Evolutionary conservation across 75 land plant species (phyloP).

Genomic region (Larix kaempferi): DNA sequence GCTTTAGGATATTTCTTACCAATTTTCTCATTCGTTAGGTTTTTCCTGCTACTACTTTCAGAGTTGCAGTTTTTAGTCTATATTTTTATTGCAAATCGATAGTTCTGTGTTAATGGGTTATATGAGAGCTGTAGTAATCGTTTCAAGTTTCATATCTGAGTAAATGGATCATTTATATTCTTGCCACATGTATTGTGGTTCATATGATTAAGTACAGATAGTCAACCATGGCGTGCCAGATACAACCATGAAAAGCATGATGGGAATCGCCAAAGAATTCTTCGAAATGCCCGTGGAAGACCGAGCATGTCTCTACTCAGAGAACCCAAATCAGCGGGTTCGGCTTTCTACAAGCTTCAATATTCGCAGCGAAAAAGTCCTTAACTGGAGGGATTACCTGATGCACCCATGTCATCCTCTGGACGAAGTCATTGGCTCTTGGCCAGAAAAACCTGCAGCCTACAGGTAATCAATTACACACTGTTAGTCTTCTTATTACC

Average conservation of each 20-base stretch:
- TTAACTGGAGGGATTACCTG: slow-evolving; percentile 7
- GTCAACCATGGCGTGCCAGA: slow-evolving; percentile 20
- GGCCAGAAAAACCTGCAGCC: slow-evolving; percentile 9
- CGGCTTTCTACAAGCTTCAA: neutral
- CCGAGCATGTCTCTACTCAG: neutral
- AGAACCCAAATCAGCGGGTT: neutral
- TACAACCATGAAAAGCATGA: slow-evolving; percentile 7
- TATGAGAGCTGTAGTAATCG: no score
- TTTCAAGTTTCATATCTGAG: no score
- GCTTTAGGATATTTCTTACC: no score
- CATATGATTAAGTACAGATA: neutral
- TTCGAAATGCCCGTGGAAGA: slow-evolving; percentile 22
- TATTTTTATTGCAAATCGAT: no score
- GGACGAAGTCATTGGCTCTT: neutral
- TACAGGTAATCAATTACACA: neutral
- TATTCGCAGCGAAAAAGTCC: neutral
- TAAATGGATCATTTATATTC: no score
- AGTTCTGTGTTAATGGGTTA: no score
- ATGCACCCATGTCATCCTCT: slow-evolving; percentile 3
- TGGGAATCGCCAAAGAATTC: slow-evolving; percentile 13
- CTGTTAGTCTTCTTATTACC: neutral
- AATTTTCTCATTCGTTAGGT: no score
- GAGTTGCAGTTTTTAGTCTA: no score
- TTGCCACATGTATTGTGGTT: no score
- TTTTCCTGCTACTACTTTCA: no score